Base-by-base conservation (phyloP, 2,329 filamentous ascomycete species). In the Mycosphaerelloides madeirae region DNA sequence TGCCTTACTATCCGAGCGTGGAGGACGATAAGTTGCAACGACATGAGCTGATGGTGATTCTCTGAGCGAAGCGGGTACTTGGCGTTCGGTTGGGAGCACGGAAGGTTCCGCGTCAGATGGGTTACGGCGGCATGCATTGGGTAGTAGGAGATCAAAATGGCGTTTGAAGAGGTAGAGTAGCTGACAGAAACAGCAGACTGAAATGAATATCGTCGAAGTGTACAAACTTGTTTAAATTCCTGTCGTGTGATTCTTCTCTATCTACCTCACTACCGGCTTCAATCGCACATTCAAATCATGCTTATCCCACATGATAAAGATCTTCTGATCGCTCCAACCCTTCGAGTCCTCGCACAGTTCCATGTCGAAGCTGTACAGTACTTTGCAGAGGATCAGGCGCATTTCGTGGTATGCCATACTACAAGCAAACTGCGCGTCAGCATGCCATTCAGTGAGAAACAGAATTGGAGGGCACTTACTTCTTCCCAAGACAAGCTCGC, bases 1-100 rank as follows among this genome's bases (percentile, higher is more conserved):
- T 98, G 43, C 94, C 93, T 2, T 96, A 95, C 62, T 98, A 96
- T 64, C 93, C 91, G 1, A 84, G 85, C 53, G 69, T 96, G 53
- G 85, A 86, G 43, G 87, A 93, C 50, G 86, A 93, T 53, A 81
- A 81, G 46, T 72, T 91, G 60, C 82, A 86, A 59, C 77, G 90
- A 60, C 80, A 84, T 29, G 54, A 57, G 39, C 42, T 57, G 22
- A 54, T 54, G 48, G 43, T 57, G n/a, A 37, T 57, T 16, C 25
- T 40, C n/a, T 40, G 38, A 40, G 29, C 22, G 22, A 25, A n/a
- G n/a, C 22, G 22, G 22, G 22, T 5, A 25, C 22, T 25, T 25
- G n/a, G n/a, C n/a, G n/a, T n/a, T n/a, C n/a, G n/a, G n/a, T n/a
- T n/a, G n/a, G n/a, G n/a, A n/a, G n/a, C n/a, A n/a, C n/a, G n/a